Percentiles rank a stretch among this genome's conserved stretches.
Evolutionary conservation across 208 protist genomes (phyloP).

Genomic region (Acanthamoeba sp.): DNA sequence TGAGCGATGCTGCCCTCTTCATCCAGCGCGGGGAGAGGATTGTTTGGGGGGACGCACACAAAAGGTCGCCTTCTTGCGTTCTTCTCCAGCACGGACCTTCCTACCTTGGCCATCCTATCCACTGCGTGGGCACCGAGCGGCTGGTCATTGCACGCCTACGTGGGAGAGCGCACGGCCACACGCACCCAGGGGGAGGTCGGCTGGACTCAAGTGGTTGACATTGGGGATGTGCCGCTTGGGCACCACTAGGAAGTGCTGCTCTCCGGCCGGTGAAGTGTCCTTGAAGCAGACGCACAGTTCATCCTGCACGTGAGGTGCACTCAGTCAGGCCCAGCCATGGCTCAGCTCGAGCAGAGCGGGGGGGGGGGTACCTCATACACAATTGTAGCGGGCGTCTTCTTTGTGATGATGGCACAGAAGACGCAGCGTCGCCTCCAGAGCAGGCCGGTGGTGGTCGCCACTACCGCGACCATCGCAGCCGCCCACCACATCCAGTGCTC

Average conservation of each 20-base stretch:
- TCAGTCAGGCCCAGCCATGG: background rate
- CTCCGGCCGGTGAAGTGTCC: background rate
- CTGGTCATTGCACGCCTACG: no score
- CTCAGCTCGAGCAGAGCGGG: no score
- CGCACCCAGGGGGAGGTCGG: background rate
- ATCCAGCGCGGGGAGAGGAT: background rate
- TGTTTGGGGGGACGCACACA: background rate
- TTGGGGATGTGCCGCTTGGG: constrained; percentile 35
- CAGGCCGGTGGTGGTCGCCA: background rate
- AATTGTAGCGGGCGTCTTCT: background rate
- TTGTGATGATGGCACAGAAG: background rate
- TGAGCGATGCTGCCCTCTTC: no score
- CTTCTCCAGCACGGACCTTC: background rate
- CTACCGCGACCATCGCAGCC: background rate
- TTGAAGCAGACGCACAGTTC: constrained; percentile 19
- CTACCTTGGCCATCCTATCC: background rate
- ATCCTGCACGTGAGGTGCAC: background rate
- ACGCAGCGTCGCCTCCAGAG: background rate
- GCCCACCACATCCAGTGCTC: no score
- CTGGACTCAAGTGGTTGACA: background rate
- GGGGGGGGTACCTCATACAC: background rate
- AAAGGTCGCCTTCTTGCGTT: background rate
- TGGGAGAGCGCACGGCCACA: background rate
- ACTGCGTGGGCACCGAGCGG: no score
- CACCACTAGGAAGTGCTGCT: background rate